A percentile compares a stretch with the other conserved stretches of the same genome.
These are phyloP conservation scores for Cafeteria roenbergensis DNA, from an alignment of 108 stramenopile genomes.

Conservation along the genomic window DNA sequence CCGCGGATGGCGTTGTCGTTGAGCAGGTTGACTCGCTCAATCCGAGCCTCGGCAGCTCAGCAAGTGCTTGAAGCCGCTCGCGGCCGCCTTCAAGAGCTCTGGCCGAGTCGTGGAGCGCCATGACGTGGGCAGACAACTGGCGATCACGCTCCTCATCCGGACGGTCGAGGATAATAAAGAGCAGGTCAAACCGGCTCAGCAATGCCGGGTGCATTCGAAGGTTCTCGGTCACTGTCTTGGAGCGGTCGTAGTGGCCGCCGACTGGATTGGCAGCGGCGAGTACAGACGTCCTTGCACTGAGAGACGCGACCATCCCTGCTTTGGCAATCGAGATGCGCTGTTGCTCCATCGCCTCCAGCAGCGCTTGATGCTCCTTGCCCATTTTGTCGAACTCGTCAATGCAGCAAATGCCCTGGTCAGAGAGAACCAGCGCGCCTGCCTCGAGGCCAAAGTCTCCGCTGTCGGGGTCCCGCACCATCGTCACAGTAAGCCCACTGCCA, in stretches of 20 bases:
- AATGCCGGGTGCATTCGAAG: slow-evolving; percentile 77
- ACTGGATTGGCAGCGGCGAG: slow-evolving; percentile 95
- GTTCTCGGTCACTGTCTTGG: slow-evolving; percentile 79
- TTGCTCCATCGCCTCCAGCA: slow-evolving; percentile 98
- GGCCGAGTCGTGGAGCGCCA: slow-evolving; percentile 66
- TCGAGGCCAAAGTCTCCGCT: slow-evolving; percentile 70
- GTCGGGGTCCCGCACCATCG: slow-evolving; percentile 19
- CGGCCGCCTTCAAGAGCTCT: too few species aligned
- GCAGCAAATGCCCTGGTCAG: slow-evolving; percentile 85
- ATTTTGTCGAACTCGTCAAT: slow-evolving; percentile 98
- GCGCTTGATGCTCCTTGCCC: slow-evolving; percentile 52
- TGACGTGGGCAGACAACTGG: slow-evolving; percentile 72
- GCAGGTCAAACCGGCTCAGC: slow-evolving; percentile 86
- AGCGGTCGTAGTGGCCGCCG: slow-evolving; percentile 79
- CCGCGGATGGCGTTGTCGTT: too few species aligned
- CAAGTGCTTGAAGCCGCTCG: too few species aligned
- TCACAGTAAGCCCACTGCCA: slow-evolving; percentile 69
- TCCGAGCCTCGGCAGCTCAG: too few species aligned
- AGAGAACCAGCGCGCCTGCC: slow-evolving; percentile 88
- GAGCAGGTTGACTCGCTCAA: too few species aligned
- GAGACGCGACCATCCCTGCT: slow-evolving; percentile 73
- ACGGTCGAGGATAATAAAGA: slow-evolving; percentile 82
- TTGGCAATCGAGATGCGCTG: slow-evolving; percentile 93
- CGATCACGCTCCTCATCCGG: slow-evolving; percentile 75
- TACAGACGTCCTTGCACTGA: slow-evolving; percentile 75